Evolutionary conservation across 2,329 filamentous ascomycete species (phyloP), one percentile per base, ranked within the genome.

Genomic region (Penicillium expansum): DNA sequence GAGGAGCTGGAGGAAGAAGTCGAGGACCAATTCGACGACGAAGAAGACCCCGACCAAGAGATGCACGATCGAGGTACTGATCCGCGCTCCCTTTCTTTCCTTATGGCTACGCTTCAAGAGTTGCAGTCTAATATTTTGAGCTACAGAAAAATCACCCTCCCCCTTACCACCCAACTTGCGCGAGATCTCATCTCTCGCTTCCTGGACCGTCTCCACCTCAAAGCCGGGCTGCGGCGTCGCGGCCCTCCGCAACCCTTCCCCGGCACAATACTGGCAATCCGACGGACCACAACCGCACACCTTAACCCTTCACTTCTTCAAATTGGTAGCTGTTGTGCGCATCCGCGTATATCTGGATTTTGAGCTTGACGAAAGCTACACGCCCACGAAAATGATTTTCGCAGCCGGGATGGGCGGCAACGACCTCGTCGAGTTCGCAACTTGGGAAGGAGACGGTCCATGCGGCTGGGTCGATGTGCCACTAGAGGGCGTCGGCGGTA

Each of bases 351-450:
- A 89, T 65, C 86, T 99, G 43, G 92, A 99, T 76, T 96, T 96
- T 74, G 87, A 88, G 60, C 85, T 91, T 52, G 94, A 99, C 74
- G 94, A 99, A 76, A 94, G 90, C 42, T 99, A 99, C 74, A 99
- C 94, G 3, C 94, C 94, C 0, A 97, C 92, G 1, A 90, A 92
- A 67, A 95, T 99, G 68, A 80, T 89, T 45, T 92, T 97, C 70
- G 85, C 89, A 37, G 93, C 92, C 0, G 94, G 94, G 13, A 96
- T 91, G 61, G 91, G 92, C 43, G 89, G 92, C 62, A 94, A 97
- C 73, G 92, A 95, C 69, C 84, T 97, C 10, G 88, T 95, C 52
- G 89, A 94, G 61, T 97, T 96, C 73, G 87, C 87, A 1, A 86
- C 86, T 24, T 88, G 96, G 81, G 83, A 85, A 61, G 86, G 96